These are phyloP conservation scores for Aspergillus sp. DNA, from an alignment of 2,329 filamentous ascomycete genomes.

Conservation along the genomic window DNA sequence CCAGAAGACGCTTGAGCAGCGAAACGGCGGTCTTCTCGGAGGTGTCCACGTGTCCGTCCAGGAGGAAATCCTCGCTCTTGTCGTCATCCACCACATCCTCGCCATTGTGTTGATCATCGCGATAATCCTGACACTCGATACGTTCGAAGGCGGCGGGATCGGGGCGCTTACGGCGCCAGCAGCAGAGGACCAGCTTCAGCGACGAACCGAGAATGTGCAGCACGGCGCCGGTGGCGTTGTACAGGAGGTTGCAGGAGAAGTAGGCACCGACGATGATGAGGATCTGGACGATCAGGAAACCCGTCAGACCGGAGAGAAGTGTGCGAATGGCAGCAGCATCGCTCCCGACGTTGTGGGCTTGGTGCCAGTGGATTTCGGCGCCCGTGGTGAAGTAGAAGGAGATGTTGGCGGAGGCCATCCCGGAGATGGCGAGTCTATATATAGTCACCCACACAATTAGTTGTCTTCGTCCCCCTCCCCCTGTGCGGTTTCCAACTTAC, in stretches of 20 bases:
- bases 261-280: conserved; percentile 20
- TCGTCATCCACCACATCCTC: conserved; percentile 11
- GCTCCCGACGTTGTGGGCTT: conserved; percentile 25
- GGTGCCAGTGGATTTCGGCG: conserved; percentile 32
- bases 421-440: conserved; percentile 18
- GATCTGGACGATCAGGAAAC: conserved; percentile 25
- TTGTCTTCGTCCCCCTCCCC: no score
- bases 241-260: conserved; percentile 18
- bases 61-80: conserved; percentile 8
- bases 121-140: conserved; percentile 18
- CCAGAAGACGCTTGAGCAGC: conserved; percentile 9
- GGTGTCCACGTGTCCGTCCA: conserved; percentile 9
- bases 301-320: conserved; percentile 25
- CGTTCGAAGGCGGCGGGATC: conserved; percentile 19
- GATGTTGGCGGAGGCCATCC: conserved; percentile 27
- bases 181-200: conserved; percentile 10
- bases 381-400: conserved; percentile 30
- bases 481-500: conserved; percentile 9
- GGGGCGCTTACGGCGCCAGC: conserved; percentile 8
- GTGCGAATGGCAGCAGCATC: conserved; percentile 29
- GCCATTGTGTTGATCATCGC: conserved; percentile 13
- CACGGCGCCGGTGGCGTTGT: conserved; percentile 20
- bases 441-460: no score
- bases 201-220: conserved; percentile 19
- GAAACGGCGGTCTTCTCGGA: conserved; percentile 5